Evolutionary conservation across 202 grass and related monocot species (phyloP), one percentile per base, ranked within the genome.

Genomic region (Digitaria exilis): DNA sequence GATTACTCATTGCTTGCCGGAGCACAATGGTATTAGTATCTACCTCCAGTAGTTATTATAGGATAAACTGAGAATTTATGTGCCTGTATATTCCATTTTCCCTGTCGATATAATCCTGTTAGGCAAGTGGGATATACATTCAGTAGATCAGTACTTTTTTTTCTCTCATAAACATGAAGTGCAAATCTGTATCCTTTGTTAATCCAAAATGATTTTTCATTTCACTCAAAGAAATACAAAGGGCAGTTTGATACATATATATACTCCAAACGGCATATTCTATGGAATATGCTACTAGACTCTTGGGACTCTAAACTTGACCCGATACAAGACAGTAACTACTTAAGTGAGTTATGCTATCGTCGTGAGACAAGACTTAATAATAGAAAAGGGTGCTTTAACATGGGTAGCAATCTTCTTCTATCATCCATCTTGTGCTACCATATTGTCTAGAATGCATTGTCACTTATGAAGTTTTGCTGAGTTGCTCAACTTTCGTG

Each of bases 81-180:
- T 68, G 46, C n/a, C 32, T 49, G 29, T 75, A 24, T 24, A 29
- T 48, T 35, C n/a, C 37, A 42, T 16, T 80, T 58, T 46, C n/a
- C 25, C 65, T n/a, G 4, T 56, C 3, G 28, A 45, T 32, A 24
- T 29, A 41, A 43, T 67, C 19, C 29, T 49, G 49, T 75, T 1
- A 34, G 19, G 46, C 32, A 9, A 41, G 13, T 60, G 4, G 3
- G 9, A 39, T 43, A 59, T 76, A 32, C 71, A 70, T 62, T 51
- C 68, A 71, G 35, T 51, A 63, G 21, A 42, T 64, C 46, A 64
- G 13, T 32, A 43, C 31, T 44, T 12, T n/a, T 82, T 79, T 82
- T 82, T 79, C 76, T 76, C 44, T 63, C 8, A 15, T 4, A 19
- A 82, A 69, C 5, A 19, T 28, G 9, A 16, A 26, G 13, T 42